Evolutionary conservation across 306 rosid genomes (phyloP).

Genomic region (Macrotyloma uniflorum): DNA sequence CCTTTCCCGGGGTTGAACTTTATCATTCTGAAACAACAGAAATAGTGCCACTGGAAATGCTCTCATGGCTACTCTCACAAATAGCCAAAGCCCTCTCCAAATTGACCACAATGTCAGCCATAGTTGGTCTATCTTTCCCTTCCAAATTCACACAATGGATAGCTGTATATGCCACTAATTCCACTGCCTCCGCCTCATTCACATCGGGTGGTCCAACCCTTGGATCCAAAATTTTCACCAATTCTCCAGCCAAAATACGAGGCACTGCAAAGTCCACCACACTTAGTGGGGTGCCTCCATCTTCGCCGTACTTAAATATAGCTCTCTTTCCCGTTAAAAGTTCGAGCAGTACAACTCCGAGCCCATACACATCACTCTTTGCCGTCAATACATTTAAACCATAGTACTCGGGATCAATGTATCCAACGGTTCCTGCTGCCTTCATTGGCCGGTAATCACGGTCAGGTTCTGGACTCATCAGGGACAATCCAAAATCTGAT

Average conservation of each 20-base stretch:
- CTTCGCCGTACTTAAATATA: constrained; percentile 61
- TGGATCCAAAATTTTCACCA: constrained; percentile 64
- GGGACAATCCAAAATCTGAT: constrained; percentile 87
- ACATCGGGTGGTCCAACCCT: constrained; percentile 68
- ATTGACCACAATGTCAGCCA: constrained; percentile 83
- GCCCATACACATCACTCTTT: constrained; percentile 93
- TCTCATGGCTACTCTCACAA: constrained; percentile 67
- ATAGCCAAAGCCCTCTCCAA: constrained; percentile 72
- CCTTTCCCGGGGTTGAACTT: constrained; percentile 12
- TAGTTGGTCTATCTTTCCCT: constrained; percentile 92
- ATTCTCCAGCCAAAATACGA: constrained; percentile 68
- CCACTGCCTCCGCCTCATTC: constrained; percentile 83
- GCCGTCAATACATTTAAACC: constrained; percentile 84
- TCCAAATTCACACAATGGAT: constrained; percentile 86
- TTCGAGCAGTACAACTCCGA: constrained; percentile 84
- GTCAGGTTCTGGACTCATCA: constrained; percentile 72
- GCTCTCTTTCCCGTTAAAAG: constrained; percentile 94
- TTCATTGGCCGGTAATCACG: constrained; percentile 55
- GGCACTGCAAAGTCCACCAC: constrained; percentile 87
- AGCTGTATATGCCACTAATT: constrained; percentile 76
- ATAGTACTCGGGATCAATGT: constrained; percentile 96
- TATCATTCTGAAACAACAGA: constrained; percentile 67
- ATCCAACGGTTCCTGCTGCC: constrained; percentile 89
- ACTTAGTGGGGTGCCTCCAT: constrained; percentile 66
- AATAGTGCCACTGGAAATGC: constrained; percentile 67